Base-by-base conservation (phyloP, 805 yeast genomes). In the Teunomyces cretensis region DNA sequence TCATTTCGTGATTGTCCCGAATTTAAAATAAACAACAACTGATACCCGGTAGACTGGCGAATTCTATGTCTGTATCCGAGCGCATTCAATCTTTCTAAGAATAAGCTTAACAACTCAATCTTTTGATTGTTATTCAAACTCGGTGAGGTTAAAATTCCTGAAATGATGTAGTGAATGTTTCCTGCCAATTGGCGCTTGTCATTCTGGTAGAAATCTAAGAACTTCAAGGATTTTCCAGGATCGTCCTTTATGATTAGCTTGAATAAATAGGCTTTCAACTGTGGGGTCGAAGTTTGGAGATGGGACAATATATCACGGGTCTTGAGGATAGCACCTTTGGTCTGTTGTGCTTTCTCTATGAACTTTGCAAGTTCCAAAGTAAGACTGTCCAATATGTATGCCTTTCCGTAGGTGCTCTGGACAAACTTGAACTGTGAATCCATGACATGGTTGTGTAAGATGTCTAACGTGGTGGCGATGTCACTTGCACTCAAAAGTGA, bases 141-240 rank as follows among this genome's bases (percentile, higher is more conserved):
- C 13, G 36, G 13, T 3, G 66, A 49, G 13, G 48, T 43, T 14
- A 70, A 44, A 6, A 70, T 54, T 6, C 73, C 75, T 14, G 56
- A 52, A 33, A 62, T 55, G 22, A 51, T 36, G 36, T 38, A 41
- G 11, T 44, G 44, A 17, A 51, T 26, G 27, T 57, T 60, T 32
- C 50, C 62, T 9, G 53, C 48, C 22, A 68, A 45, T 7, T 46
- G 30, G 8, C 58, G 45, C 33, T 62, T 59, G 12, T 51, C 54
- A 6, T 54, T 37, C 30, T 52, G 42, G 51, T 60, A 59, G 22
- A 46, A 49, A 1, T 52, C 44, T n/a, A 68, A 53, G 14, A 68
- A 47, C 35, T 53, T 53, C 22, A 66, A 13, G 2, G 68, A 50
- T 13, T 52, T 51, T n/a, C 16, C 19, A 1, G 72, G 72, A 39